Conservation (phyloP, 805 yeast genomes). For the Priceomyces medius region DNA sequence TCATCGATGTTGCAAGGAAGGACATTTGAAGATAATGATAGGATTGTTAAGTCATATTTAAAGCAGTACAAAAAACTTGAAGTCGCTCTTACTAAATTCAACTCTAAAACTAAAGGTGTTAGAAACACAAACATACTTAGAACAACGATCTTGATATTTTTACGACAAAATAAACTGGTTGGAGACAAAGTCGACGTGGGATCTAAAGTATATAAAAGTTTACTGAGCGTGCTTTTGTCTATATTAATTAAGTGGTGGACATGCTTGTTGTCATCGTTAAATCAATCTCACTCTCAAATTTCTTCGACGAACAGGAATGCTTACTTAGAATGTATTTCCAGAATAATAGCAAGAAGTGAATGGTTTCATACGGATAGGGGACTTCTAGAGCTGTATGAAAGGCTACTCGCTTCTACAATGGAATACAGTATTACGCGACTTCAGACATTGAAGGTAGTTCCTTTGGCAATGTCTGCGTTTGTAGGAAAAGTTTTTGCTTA, state of each 20-base stretch:
- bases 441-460: slow-evolving; percentile 45
- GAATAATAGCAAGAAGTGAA: slow-evolving; percentile 47
- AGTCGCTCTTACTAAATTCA: slow-evolving; percentile 43
- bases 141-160: slow-evolving; percentile 45
- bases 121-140: slow-evolving; percentile 48
- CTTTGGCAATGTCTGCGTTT: slow-evolving; percentile 61
- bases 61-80: slow-evolving; percentile 42
- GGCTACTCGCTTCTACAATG: slow-evolving; percentile 50
- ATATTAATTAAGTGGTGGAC: slow-evolving; percentile 54
- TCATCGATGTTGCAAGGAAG: not conserved
- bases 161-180: slow-evolving; percentile 28
- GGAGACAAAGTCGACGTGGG: slow-evolving; percentile 17
- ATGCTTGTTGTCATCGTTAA: slow-evolving; percentile 34
- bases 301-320: slow-evolving; percentile 51
- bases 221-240: slow-evolving; percentile 30
- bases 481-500: slow-evolving; percentile 71
- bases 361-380: slow-evolving; percentile 39
- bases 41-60: slow-evolving; percentile 21
- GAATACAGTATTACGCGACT: slow-evolving; percentile 51
- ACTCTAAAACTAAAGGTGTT: slow-evolving; percentile 35
- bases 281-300: slow-evolving; percentile 24
- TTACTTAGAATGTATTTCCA: slow-evolving; percentile 53
- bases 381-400: slow-evolving; percentile 24
- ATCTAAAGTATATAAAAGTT: slow-evolving; percentile 29
- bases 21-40: slow-evolving; percentile 9